These are phyloP conservation scores for Mrakia frigida DNA, from an alignment of 768 basidiomycete genomes.

Conservation along the genomic window DNA sequence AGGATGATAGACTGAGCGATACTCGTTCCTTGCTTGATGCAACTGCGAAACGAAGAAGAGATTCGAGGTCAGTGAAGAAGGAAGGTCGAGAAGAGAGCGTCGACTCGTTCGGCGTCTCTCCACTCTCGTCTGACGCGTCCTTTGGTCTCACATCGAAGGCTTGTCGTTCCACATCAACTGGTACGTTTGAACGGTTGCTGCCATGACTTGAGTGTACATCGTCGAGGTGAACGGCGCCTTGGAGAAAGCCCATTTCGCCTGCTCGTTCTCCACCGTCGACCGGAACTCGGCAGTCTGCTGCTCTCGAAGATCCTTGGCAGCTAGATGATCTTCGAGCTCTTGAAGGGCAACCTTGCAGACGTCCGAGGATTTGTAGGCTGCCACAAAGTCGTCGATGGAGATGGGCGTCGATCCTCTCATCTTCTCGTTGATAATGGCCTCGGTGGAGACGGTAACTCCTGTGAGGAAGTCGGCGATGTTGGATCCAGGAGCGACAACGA, in stretches of 20 bases:
- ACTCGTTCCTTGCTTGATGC: constrained; percentile 45
- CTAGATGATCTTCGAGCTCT: constrained; percentile 54
- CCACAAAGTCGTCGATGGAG: constrained; percentile 63
- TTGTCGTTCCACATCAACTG: constrained; percentile 62
- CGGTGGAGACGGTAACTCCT: constrained; percentile 65
- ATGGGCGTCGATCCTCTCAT: constrained; percentile 40
- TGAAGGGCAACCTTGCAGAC: constrained; percentile 49
- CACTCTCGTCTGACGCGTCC: too few relatives aligned
- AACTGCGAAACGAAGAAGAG: neutral
- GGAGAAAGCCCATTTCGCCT: constrained; percentile 50
- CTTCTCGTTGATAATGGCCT: constrained; percentile 63
- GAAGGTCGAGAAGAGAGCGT: too few relatives aligned
- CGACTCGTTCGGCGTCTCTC: too few relatives aligned
- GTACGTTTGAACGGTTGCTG: constrained; percentile 68
- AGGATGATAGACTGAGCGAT: constrained; percentile 59
- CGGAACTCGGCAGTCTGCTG: constrained; percentile 64
- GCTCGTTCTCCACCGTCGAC: constrained; percentile 67
- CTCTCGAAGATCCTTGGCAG: constrained; percentile 54
- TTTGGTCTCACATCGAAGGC: neutral
- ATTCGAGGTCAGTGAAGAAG: neutral
- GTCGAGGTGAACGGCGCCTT: constrained; percentile 53
- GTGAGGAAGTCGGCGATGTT: constrained; percentile 53
- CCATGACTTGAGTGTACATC: constrained; percentile 65
- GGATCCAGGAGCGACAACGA: constrained; percentile 50
- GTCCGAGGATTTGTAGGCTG: constrained; percentile 55